Conservation (phyloP, 2,329 filamentous ascomycete genomes). For the Fusarium nelsonii region DNA sequence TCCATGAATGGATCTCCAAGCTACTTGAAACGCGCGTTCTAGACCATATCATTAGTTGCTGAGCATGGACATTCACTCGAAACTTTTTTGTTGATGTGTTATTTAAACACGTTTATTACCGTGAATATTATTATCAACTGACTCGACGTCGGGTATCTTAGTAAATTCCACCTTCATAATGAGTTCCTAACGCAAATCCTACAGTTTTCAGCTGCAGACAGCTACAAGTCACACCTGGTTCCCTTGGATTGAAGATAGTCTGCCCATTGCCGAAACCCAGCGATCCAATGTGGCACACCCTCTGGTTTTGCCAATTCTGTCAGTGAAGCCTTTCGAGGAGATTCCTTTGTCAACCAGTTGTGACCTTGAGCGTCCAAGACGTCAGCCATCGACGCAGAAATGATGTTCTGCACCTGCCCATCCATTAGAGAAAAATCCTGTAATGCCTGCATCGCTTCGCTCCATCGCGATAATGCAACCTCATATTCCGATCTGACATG, state of each 20-base stretch:
- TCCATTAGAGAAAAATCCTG: slow-evolving; percentile 39
- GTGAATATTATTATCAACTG: background rate
- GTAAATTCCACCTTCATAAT: slow-evolving; percentile 14
- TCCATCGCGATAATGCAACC: slow-evolving; percentile 36
- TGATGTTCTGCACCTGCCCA: slow-evolving; percentile 36
- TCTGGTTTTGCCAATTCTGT: slow-evolving; percentile 38
- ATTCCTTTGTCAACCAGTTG: slow-evolving; percentile 39
- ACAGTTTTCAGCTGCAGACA: background rate
- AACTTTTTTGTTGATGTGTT: slow-evolving; percentile 3
- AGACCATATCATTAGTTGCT: slow-evolving; percentile 15
- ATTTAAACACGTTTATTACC: background rate
- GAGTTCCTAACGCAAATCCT: slow-evolving; percentile 11
- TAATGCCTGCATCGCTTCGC: slow-evolving; percentile 39
- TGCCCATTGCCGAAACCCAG: slow-evolving; percentile 39
- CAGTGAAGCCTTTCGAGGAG: slow-evolving; percentile 36
- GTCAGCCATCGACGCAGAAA: slow-evolving; percentile 38
- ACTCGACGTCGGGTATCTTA: slow-evolving; percentile 32
- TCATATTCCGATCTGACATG: slow-evolving; percentile 37
- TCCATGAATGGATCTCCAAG: slow-evolving; percentile 15
- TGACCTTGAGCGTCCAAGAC: slow-evolving; percentile 40
- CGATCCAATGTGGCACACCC: slow-evolving; percentile 40
- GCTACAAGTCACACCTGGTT: slow-evolving; percentile 10
- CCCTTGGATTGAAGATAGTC: slow-evolving; percentile 34
- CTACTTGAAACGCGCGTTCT: slow-evolving; percentile 32
- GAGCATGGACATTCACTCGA: background rate